These are phyloP conservation scores for Paradendryphiella salina DNA, from an alignment of 2,329 filamentous ascomycete genomes.

Conservation along the genomic window DNA sequence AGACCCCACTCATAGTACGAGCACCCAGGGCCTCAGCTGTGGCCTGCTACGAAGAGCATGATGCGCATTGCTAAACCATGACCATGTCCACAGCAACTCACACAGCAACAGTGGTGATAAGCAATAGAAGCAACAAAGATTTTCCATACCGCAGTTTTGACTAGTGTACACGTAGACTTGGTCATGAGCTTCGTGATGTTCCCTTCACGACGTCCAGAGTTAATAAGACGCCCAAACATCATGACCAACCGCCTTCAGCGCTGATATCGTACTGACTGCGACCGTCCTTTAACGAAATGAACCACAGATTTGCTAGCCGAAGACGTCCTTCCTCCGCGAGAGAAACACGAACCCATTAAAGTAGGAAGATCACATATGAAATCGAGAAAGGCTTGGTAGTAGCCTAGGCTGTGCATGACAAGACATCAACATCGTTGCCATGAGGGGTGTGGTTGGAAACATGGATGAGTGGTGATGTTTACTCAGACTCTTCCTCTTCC, in stretches of 20 bases:
- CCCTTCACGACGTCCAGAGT: conserved; percentile 26
- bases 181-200: conserved; percentile 46
- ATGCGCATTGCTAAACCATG: conserved; percentile 26
- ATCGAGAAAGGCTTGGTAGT: conserved; percentile 23
- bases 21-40: conserved; percentile 11
- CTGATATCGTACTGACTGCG: conserved; percentile 35
- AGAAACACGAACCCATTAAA: conserved; percentile 28
- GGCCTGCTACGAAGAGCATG: conserved; percentile 28
- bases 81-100: neutral
- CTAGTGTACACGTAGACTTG: conserved; percentile 46
- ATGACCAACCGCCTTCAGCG: conserved; percentile 27
- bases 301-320: conserved; percentile 31
- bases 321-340: conserved; percentile 25
- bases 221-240: conserved; percentile 40
- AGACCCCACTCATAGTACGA: neutral
- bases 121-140: conserved; percentile 21
- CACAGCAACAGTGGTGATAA: neutral
- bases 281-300: conserved; percentile 26
- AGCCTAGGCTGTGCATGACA: conserved; percentile 30
- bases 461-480: conserved; percentile 19
- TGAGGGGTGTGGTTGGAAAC: conserved; percentile 14
- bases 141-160: conserved; percentile 42
- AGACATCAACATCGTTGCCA: conserved; percentile 32
- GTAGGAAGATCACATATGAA: conserved; percentile 30
- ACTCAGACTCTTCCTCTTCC: conserved; percentile 50